Conservation (phyloP, 257 asterid genomes). For the Solanum arcanum region DNA sequence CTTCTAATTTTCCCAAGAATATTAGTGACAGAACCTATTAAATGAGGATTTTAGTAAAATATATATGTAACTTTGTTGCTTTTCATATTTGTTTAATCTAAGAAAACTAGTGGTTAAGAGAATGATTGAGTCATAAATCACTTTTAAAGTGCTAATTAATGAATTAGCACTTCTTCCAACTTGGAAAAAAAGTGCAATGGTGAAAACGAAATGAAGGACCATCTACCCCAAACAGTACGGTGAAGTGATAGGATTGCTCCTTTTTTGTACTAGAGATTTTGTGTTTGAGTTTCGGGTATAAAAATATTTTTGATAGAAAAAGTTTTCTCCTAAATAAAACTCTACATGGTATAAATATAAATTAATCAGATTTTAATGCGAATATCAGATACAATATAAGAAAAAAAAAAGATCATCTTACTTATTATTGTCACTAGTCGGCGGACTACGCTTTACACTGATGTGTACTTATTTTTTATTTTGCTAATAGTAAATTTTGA, state of each 20-base stretch:
- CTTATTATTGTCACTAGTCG: no score
- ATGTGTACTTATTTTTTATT: no score
- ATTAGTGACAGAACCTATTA: neutral
- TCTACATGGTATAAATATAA: rapidly evolving
- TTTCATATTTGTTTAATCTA: neutral
- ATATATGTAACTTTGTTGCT: neutral
- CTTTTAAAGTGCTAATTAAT: neutral
- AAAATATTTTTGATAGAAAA: neutral
- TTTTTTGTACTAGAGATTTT: neutral
- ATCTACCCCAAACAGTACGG: neutral
- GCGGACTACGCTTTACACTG: no score
- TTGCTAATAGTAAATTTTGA: no score
- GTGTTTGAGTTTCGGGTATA: no score
- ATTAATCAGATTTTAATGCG: neutral
- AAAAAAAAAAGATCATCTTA: no score
- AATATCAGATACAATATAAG: no score
- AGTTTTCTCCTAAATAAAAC: neutral
- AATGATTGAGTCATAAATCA: neutral
- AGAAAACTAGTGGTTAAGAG: neutral
- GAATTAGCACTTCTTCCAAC: neutral
- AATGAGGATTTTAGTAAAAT: neutral
- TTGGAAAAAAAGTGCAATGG: neutral
- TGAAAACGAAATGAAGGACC: neutral
- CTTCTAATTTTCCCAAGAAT: no score
- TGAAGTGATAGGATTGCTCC: neutral